Percentiles rank a stretch among this genome's conserved stretches.
Evolutionary conservation across 371 early-diverging fungal genomes (phyloP).

Genomic region (Furculomyces boomerangus): DNA sequence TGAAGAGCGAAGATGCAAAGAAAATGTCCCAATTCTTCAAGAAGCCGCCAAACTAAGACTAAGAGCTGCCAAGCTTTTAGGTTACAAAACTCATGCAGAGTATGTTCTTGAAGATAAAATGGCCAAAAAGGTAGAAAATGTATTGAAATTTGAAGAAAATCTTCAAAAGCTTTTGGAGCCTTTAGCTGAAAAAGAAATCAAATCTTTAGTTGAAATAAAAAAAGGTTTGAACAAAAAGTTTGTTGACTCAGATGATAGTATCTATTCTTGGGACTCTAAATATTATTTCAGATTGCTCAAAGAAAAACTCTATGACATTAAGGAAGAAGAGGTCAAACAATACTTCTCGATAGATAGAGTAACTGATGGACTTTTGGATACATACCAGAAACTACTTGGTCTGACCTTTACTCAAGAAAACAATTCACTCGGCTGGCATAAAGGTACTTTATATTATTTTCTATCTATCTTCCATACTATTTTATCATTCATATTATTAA

Average conservation of each 20-base stretch:
- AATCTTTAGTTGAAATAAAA: constrained; percentile 33
- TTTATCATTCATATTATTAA: not conserved
- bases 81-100: constrained; percentile 54
- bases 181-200: constrained; percentile 39
- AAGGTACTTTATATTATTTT: not conserved
- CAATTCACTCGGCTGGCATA: constrained; percentile 40
- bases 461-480: not conserved
- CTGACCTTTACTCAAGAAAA: constrained; percentile 41
- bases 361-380: constrained; percentile 42
- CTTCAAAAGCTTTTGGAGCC: constrained; percentile 34
- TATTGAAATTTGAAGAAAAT: constrained; percentile 46
- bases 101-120: constrained; percentile 61
- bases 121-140: constrained; percentile 57
- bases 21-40: constrained; percentile 29
- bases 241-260: constrained; percentile 27
- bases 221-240: constrained; percentile 25
- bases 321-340: constrained; percentile 56
- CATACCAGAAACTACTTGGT: constrained; percentile 46
- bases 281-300: constrained; percentile 53
- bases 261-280: constrained; percentile 52
- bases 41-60: constrained; percentile 35
- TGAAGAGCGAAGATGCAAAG: constrained; percentile 35
- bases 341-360: constrained; percentile 53
- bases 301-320: constrained; percentile 48
- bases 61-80: constrained; percentile 42